A percentile compares a stretch with the other conserved stretches of the same genome.
Evolutionary conservation across 495 filamentous ascomycete genomes (phyloP).

Genomic region (Oidiodendron maius): DNA sequence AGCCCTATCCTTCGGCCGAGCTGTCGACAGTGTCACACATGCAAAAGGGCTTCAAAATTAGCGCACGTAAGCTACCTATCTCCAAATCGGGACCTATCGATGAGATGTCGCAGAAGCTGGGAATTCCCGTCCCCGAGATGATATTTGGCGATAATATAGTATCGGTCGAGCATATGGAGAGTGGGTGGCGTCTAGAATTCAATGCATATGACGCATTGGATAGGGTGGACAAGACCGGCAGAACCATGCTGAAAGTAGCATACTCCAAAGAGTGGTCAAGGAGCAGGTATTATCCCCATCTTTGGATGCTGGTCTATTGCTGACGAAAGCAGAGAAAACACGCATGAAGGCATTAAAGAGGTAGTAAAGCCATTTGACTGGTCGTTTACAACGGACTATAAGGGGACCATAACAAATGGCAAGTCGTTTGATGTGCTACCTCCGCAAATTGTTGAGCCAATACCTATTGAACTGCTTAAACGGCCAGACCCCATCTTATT

Average conservation of each 20-base stretch:
- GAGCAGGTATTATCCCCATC: constrained; percentile 46
- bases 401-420: constrained; percentile 49
- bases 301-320: constrained; percentile 6
- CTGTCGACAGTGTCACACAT: constrained; percentile 37
- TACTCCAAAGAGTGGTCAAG: constrained; percentile 88
- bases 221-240: constrained; percentile 87
- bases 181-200: constrained; percentile 72
- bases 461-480: constrained; percentile 79
- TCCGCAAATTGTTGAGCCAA: constrained; percentile 38
- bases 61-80: constrained; percentile 83
- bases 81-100: constrained; percentile 88
- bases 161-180: constrained; percentile 58
- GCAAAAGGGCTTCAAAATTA: constrained; percentile 62
- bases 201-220: constrained; percentile 82
- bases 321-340: constrained; percentile 57
- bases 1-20: constrained; percentile 31
- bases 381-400: constrained; percentile 88
- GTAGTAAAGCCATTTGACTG: constrained; percentile 95
- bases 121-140: constrained; percentile 92
- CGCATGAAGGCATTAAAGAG: constrained; percentile 84
- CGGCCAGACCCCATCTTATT: constrained; percentile 89
- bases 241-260: constrained; percentile 81
- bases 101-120: constrained; percentile 67
- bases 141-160: constrained; percentile 96
- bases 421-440: constrained; percentile 10